Evolutionary conservation across 1,284 basidiomycete species (phyloP).

Genomic region (Cryptococcus sp.): DNA sequence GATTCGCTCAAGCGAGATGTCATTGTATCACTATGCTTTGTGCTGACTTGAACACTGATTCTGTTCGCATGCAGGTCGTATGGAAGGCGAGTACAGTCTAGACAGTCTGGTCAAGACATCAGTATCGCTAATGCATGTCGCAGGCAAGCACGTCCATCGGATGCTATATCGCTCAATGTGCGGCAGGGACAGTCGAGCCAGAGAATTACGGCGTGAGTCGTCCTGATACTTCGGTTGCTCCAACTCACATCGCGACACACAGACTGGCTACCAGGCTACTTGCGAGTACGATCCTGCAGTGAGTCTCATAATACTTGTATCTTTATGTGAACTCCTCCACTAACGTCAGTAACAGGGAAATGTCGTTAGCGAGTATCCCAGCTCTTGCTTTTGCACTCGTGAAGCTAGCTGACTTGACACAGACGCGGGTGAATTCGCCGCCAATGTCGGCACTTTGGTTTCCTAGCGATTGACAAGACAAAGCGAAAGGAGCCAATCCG

Average conservation of each 20-base stretch:
- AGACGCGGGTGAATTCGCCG: slow-evolving; percentile 7
- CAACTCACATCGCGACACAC: neutral
- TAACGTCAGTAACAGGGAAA: slow-evolving; percentile 6
- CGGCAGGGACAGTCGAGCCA: slow-evolving; percentile 15
- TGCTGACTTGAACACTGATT: too few species aligned
- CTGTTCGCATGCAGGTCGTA: slow-evolving; percentile 16
- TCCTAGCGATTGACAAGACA: neutral
- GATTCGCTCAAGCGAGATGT: too few species aligned
- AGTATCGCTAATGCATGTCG: neutral
- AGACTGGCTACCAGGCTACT: slow-evolving; percentile 1
- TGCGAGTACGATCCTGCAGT: slow-evolving; percentile 2
- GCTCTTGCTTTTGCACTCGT: neutral
- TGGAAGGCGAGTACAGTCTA: slow-evolving; percentile 32
- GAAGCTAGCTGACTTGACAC: neutral
- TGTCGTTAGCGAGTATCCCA: slow-evolving; percentile 5
- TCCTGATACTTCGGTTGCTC: neutral
- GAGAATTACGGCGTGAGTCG: slow-evolving; percentile 21
- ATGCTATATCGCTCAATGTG: slow-evolving; percentile 27
- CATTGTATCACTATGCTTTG: too few species aligned
- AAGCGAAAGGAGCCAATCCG: neutral
- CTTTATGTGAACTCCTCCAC: neutral
- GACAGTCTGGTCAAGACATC: neutral
- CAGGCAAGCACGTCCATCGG: slow-evolving; percentile 18
- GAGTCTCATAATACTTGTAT: neutral
- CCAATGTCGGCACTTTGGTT: slow-evolving; percentile 1